Conservation (phyloP, 2,329 filamentous ascomycete genomes). For the Claviceps lovelessii region DNA sequence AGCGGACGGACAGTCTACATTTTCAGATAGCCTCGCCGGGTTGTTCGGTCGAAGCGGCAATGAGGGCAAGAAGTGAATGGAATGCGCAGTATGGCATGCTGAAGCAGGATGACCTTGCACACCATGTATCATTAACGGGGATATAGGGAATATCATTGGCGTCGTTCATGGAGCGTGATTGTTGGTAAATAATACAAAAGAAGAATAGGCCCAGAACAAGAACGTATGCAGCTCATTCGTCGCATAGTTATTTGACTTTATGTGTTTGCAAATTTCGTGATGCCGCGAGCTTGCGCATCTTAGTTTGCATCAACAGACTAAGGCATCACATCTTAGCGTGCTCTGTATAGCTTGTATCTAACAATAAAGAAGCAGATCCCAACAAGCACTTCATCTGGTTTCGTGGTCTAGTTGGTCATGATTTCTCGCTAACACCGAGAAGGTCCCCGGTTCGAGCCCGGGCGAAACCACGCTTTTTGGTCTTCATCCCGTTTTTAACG, state of each 20-base stretch:
- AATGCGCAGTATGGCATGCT: not conserved
- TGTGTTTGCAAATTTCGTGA: too few relatives aligned
- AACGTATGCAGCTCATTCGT: not conserved
- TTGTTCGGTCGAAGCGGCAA: slow-evolving; percentile 18
- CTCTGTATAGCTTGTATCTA: too few relatives aligned
- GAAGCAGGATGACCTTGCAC: not conserved
- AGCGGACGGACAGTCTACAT: slow-evolving; percentile 18
- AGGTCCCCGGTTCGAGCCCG: slow-evolving; percentile 26
- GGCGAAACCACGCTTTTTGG: slow-evolving; percentile 21
- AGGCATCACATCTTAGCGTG: too few relatives aligned
- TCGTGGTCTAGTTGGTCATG: slow-evolving; percentile 27
- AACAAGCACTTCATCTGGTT: slow-evolving; percentile 10
- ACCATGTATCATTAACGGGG: not conserved
- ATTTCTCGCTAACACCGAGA: slow-evolving; percentile 27
- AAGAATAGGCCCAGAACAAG: not conserved
- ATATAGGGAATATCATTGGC: not conserved
- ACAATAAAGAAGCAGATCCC: rapidly evolving
- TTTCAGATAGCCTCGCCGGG: slow-evolving; percentile 16
- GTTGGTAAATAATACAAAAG: not conserved
- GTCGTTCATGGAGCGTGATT: not conserved
- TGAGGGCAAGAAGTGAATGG: not conserved
- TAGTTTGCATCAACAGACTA: too few relatives aligned
- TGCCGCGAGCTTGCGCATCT: too few relatives aligned
- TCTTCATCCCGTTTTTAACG: too few relatives aligned
- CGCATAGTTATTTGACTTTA: not conserved